Evolutionary conservation across 306 rosid genomes (phyloP), one percentile per base, ranked within the genome.

Genomic region (Vigna angularis): DNA sequence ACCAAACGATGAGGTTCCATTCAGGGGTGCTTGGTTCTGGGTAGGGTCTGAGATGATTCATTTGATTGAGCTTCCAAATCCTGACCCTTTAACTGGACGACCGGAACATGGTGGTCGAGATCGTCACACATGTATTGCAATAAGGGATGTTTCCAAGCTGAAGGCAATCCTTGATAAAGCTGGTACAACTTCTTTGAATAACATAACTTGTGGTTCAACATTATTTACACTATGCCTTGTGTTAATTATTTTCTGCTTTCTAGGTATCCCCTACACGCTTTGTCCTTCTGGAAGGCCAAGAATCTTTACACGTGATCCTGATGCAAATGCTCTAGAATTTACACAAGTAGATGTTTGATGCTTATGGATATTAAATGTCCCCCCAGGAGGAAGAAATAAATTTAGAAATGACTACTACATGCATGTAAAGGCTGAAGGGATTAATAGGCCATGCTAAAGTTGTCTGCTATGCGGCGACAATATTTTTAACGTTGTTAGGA

Each of bases 41-140:
- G 97, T 95, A 65, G 99, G 99, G 51, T 87, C 98, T 36, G 98
- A 87, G 87, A 95, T 93, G 99, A 91, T 95, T 74, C 99, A 93
- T 82, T 82, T 95, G 63, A 95, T 95, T 96, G 99, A 95, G 86
- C 98, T 95, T 84, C 98, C 98, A 68, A 93, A 95, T 81, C 97
- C 99, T 0, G 98, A 95, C 77, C 99, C 98, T 57, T 73, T 91
- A 82, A 86, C 93, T 0, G 99, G 99, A 81, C 75, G 98, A 67
- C 90, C 99, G 2, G 85, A 78, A 78, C 99, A 95, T 16, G 99
- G 97, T 6, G 99, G 99, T 45, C 91, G 93, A 10, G 98, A 95
- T 68, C 97, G 98, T 50, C 99, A 95, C 77, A 82, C 97, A 12
- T 93, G 99, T 77, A 87, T 93, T 5, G 90, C 93, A 24, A 91